These are phyloP conservation scores for Prorocentrum cordatum DNA, from an alignment of 169 alveolate species.

Conservation along the genomic window DNA sequence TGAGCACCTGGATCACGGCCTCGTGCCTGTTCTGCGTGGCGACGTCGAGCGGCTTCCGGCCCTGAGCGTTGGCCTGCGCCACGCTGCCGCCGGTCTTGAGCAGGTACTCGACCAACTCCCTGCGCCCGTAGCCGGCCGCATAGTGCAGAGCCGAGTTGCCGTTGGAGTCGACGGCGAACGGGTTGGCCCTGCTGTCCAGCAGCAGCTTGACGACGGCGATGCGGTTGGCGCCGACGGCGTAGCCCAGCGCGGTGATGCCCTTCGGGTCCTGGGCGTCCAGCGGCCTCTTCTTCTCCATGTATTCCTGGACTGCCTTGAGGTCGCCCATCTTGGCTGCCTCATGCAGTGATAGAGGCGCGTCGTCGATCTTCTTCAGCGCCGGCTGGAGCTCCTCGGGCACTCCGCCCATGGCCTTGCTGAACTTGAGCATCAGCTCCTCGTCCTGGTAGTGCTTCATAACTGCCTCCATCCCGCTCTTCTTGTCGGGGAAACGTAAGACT, in stretches of 20 bases:
- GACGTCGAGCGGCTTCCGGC: conserved; percentile 14
- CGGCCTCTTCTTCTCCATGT: conserved; percentile 21
- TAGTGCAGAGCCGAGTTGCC: conserved; percentile 58
- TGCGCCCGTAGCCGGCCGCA: conserved; percentile 60
- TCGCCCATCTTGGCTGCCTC: conserved; percentile 66
- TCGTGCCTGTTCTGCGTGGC: conserved; percentile 37
- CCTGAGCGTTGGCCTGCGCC: conserved; percentile 28
- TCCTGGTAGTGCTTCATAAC: conserved; percentile 41
- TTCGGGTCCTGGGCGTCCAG: conserved; percentile 35
- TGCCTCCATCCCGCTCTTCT: conserved; percentile 36
- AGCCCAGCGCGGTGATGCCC: conserved; percentile 52
- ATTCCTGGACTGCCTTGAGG: conserved; percentile 3
- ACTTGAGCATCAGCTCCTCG: conserved; percentile 39
- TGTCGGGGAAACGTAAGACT: too few species aligned
- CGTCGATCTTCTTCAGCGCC: conserved; percentile 24
- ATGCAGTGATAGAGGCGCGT: conserved; percentile 35
- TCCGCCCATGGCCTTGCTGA: conserved; percentile 44
- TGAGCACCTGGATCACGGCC: conserved; percentile 4
- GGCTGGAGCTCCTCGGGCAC: conserved; percentile 28
- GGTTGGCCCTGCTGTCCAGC: conserved; percentile 59
- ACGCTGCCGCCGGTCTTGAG: conserved; percentile 30
- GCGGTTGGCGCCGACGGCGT: conserved; percentile 62
- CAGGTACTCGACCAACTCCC: conserved; percentile 35
- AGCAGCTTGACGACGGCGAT: conserved; percentile 45
- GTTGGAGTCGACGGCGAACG: neutral